Base-by-base conservation (phyloP, 352 stramenopile species). In the Globisporangium lucens region DNA sequence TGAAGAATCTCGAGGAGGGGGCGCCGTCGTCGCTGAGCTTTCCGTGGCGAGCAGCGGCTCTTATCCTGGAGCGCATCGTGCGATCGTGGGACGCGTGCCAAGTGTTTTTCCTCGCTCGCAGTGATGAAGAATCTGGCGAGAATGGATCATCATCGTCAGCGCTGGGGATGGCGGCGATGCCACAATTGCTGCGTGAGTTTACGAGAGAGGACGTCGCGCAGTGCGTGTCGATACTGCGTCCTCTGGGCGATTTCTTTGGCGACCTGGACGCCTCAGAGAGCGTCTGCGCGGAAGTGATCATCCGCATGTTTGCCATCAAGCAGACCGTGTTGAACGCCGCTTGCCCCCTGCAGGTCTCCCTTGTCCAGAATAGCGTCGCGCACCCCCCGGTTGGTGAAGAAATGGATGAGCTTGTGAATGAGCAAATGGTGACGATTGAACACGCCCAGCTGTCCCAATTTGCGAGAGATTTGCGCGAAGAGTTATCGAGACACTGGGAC, bases 291-390 rank as follows among this genome's bases (percentile, higher is more conserved):
- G 67, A 72, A 30, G 61, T 33, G 13, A 51, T 69, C n/a, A 30
- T 72, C 24, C 60, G 53, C 7, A 43, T 68, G 30, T 69, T 69
- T 51, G 43, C 67, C 12, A 43, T 72, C 38, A 61, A 72, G 33
- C 60, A 68, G 8, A 59, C 67, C 3, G 38, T 20, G 9, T 29
- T 72, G 15, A 72, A 64, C 62, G 24, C 36, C 17, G 43, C 43
- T 24, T 33, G 3, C 6, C 30, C 65, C 2, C 20, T 69, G 30
- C 43, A 61, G 7, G 35, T 66, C 47, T 10, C 47, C 13, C 5
- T 56, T 41, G 8, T 12, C 36, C 17, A 47, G 29, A 46, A 29
- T 4, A 33, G 27, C 20, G 15, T 6, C 2, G 51, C 22, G 17
- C 13, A 47, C 24, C 8, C 30, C 29, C 49, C 53, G 36, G 9